Evolutionary conservation across 2,329 filamentous ascomycete genomes (phyloP).

Genomic region (Ceratocystis colombiana): DNA sequence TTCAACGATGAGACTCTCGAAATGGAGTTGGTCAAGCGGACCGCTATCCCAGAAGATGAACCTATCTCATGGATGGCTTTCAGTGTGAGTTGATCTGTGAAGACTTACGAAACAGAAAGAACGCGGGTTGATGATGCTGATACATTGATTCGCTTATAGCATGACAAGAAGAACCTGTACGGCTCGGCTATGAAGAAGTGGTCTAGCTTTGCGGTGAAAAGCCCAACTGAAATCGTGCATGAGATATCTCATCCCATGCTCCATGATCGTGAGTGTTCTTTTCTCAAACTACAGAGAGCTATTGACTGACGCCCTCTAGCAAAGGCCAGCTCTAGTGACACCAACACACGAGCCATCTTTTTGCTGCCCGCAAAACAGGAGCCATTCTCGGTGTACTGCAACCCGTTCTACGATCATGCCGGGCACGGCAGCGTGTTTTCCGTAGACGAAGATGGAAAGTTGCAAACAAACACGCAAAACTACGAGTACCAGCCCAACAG

Average conservation of each 20-base stretch:
- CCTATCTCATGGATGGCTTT: constrained; percentile 93
- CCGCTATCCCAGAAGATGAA: constrained; percentile 69
- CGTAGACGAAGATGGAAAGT: constrained; percentile 46
- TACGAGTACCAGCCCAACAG: constrained; percentile 60
- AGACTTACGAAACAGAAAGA: no score
- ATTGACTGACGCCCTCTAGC: constrained; percentile 37
- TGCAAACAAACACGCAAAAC: constrained; percentile 58
- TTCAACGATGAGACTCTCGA: constrained; percentile 75
- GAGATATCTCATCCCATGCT: constrained; percentile 64
- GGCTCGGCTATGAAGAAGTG: constrained; percentile 90
- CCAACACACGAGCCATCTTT: constrained; percentile 84
- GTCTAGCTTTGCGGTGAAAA: constrained; percentile 69
- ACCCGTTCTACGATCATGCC: constrained; percentile 81
- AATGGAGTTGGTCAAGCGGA: constrained; percentile 66
- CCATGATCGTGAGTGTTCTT: constrained; percentile 54
- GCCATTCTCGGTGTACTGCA: constrained; percentile 76
- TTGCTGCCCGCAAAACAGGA: constrained; percentile 67
- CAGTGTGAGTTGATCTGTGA: constrained; percentile 47
- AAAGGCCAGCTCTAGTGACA: constrained; percentile 55
- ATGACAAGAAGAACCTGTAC: constrained; percentile 74
- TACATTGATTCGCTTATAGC: constrained; percentile 40
- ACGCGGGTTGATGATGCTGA: no score
- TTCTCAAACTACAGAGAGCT: constrained; percentile 15
- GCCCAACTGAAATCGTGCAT: constrained; percentile 65
- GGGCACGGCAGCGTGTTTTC: constrained; percentile 71